Evolutionary conservation across 306 rosid species (phyloP).

Genomic region (Senna siamea): DNA sequence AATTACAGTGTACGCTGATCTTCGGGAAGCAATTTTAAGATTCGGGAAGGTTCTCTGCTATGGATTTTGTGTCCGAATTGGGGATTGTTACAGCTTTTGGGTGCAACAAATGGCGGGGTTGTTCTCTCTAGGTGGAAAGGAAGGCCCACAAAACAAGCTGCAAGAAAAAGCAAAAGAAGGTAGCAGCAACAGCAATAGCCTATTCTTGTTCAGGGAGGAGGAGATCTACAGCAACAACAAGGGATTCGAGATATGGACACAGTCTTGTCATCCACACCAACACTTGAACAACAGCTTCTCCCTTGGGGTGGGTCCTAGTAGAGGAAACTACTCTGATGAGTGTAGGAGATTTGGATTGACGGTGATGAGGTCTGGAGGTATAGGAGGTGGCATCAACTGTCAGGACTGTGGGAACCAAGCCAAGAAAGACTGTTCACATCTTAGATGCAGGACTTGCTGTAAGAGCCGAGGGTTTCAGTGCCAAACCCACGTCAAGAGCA

Average conservation of each 20-base stretch:
- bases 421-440: constrained; percentile 83
- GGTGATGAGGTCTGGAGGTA: constrained; percentile 61
- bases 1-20: too few relatives aligned
- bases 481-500: constrained; percentile 91
- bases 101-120: constrained; percentile 87
- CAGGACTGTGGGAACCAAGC: constrained; percentile 98
- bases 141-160: constrained; percentile 42
- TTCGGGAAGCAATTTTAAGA: too few relatives aligned
- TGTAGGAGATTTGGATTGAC: constrained; percentile 61
- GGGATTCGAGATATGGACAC: constrained; percentile 94
- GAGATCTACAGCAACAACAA: constrained; percentile 70
- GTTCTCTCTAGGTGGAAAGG: constrained; percentile 81
- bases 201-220: constrained; percentile 60
- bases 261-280: constrained; percentile 49
- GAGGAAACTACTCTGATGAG: too few relatives aligned
- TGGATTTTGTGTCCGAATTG: constrained; percentile 73
- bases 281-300: constrained; percentile 60
- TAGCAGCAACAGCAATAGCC: constrained; percentile 17
- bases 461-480: constrained; percentile 97
- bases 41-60: constrained; percentile 60
- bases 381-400: constrained; percentile 68
- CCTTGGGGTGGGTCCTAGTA: constrained; percentile 75
- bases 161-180: constrained; percentile 40
- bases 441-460: constrained; percentile 92
- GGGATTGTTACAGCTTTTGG: constrained; percentile 48